These are phyloP conservation scores for Syzygium oleosum DNA, from an alignment of 345 rosid genomes.

Conservation along the genomic window DNA sequence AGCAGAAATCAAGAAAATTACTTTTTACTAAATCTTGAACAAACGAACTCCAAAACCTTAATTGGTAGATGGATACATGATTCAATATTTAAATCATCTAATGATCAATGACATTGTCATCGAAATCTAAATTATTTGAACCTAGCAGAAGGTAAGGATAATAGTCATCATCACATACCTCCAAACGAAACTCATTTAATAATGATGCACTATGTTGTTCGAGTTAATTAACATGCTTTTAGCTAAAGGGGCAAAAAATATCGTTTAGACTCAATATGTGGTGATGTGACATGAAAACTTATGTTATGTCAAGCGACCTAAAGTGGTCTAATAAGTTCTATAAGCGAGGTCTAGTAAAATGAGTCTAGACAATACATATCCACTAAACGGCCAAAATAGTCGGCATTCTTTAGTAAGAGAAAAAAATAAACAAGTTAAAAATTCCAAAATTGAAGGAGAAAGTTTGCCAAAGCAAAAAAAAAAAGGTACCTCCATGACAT, in stretches of 20 bases:
- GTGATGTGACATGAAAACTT: background rate
- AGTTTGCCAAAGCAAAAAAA: background rate
- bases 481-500: slow-evolving; percentile 9
- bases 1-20: background rate
- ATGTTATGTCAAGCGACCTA: background rate
- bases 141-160: background rate
- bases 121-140: background rate
- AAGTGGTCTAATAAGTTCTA: background rate
- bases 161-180: background rate
- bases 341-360: background rate
- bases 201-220: background rate
- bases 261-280: background rate
- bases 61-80: background rate
- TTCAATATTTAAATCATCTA: too few species aligned
- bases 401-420: background rate
- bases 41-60: background rate
- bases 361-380: background rate
- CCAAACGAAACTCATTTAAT: background rate
- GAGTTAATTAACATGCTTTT: background rate
- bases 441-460: background rate
- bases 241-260: background rate
- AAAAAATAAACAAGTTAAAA: background rate
- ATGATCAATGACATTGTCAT: background rate
- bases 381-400: background rate
- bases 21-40: background rate